Evolutionary conservation across 768 basidiomycete species (phyloP), one percentile per base, ranked within the genome.

Genomic region (Trametes cubensis): DNA sequence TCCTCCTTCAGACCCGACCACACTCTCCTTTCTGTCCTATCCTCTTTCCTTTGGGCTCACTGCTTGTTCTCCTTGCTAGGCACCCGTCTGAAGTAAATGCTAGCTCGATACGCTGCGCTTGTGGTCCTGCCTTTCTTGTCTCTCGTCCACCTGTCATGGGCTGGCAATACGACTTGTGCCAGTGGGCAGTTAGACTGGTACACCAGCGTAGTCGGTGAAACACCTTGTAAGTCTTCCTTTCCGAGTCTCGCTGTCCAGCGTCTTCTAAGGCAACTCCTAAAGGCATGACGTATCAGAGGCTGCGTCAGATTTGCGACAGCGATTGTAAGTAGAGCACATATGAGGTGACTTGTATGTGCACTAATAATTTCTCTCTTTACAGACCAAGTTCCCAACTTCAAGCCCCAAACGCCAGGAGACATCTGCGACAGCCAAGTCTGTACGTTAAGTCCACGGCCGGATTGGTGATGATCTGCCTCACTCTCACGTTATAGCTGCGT

Each of bases 271-370:
- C 34, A 25, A 10, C 6, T 2, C 13, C 45, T 15, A 11, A 25
- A 66, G 65, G 65, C 41, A 39, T 46, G 3, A 66, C 65, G 2
- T 66, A 66, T 21, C 65, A 66, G 26, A 48, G 55, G 18, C 51
- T 67, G 17, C 52, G 63, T 20, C 60, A 67, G 49, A 67, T 67
- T 18, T 67, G 66, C 61, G 64, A 67, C 44, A 53, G 23, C 47
- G 61, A 64, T 14, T 67, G 66, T 67, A 21, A 47, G 63, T 25
- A 23, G 30, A 4, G 17, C 2, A 4, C 10, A 21, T 20, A 7
- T 23, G 8, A 6, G 18, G 6, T 5, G 3, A 7, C 10, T 34
- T 11, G 10, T 34, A 11, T 34, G 34, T 10, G 34, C 10, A 6
- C 34, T 10, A 34, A 34, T 10, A 34, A 34, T 8, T 2, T 10